Evolutionary conservation across 2,329 filamentous ascomycete genomes (phyloP), one percentile per base, ranked within the genome.

Genomic region (Herpotrichia juniperi): DNA sequence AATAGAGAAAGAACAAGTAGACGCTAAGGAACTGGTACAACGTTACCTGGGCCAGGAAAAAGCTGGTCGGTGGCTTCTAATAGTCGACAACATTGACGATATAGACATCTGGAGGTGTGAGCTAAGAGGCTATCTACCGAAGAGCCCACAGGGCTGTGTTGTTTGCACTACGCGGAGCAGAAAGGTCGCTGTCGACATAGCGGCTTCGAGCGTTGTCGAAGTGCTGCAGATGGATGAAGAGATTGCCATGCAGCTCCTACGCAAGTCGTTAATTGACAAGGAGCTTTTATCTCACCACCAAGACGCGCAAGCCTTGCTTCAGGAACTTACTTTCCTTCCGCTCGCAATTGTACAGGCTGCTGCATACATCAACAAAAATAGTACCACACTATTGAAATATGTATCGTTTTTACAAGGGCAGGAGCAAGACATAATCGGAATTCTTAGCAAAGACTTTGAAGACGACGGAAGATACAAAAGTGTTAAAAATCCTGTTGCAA

Each of bases 291-390:
- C 44, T 5, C 57, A 69, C 42, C 8, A 28, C 0, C 39, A 47
- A 32, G 57, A 45, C 22, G 57, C 42, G 2, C 16, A 42, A 16
- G 2, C 58, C 9, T 37, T 60, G 19, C 58, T 79, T 1, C 32
- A 66, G 58, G 68, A 48, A 26, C 55, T 60, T 16, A 35, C 44
- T 21, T 51, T 21, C 26, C 47, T 58, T 6, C 24, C 55, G 11
- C 52, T 60, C 30, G 57, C 56, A n/a, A 50, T 58, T 46, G 50
- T 53, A 3, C 50, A 58, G 32, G 55, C 55, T 16, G 55, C 21
- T 25, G 58, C 53, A 7, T 78, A 67, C 46, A 72, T 79, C 47
- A 64, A 66, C 32, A 54, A 52, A 17, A 72, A 54, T 35, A 42
- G 49, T 21, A 46, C 52, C 10, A 26, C 48, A 6, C n/a, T 60